phyloP scores from a whole-genome alignment of 345 rosid species.

The Hirschfeldia incana region DNA sequence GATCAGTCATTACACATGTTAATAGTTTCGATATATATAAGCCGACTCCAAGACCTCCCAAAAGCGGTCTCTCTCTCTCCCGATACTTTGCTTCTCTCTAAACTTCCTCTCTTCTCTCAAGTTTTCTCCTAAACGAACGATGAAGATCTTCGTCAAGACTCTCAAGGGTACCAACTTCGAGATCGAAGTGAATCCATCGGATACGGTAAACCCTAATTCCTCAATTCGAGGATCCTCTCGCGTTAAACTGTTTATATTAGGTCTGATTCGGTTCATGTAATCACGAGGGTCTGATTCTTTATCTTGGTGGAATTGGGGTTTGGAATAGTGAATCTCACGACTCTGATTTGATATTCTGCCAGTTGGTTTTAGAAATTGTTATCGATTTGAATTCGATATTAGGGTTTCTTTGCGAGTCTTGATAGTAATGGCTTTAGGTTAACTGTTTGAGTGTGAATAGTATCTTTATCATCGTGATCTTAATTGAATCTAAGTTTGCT shows the following conservation, averaged over 20 bases:
- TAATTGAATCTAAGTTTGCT: constrained; percentile 2
- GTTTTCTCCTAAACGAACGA: constrained; percentile 44
- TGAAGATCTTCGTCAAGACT: constrained; percentile 77
- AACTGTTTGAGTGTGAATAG: constrained; percentile 13
- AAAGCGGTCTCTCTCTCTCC: constrained; percentile 24
- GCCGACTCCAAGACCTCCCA: constrained; percentile 2
- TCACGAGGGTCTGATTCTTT: constrained; percentile 15
- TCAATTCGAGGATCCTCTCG: neutral
- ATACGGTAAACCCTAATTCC: constrained; percentile 41
- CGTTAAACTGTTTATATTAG: constrained; percentile 2
- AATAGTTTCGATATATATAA: constrained; percentile 29
- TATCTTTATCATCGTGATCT: neutral
- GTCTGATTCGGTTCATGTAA: constrained; percentile 26
- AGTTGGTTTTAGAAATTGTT: neutral
- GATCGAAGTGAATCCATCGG: constrained; percentile 65
- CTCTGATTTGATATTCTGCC: constrained; percentile 27
- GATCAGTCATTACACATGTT: neutral
- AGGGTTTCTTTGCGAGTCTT: constrained; percentile 31
- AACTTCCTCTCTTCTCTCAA: constrained; percentile 11
- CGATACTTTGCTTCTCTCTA: constrained; percentile 33
- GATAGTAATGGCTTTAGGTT: constrained; percentile 8
- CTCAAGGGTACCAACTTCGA: constrained; percentile 74
- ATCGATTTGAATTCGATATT: constrained; percentile 11
- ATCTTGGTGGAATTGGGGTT: neutral
- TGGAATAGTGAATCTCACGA: constrained; percentile 14